Evolutionary conservation across 805 yeast species (phyloP).

Genomic region (Clavispora carvajalis): DNA sequence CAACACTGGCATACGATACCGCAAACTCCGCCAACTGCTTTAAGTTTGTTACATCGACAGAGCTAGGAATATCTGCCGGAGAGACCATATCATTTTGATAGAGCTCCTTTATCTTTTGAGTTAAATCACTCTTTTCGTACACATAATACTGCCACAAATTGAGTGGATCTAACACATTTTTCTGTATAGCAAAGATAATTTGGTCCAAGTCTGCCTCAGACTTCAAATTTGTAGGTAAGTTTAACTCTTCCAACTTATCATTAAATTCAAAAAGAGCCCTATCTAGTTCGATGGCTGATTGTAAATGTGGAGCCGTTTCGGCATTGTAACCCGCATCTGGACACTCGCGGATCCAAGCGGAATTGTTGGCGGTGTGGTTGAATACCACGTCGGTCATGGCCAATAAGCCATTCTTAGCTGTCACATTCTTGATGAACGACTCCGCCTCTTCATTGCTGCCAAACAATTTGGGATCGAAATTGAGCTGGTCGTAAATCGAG

Average conservation of each 20-base stretch:
- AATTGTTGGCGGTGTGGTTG: slow-evolving; percentile 92
- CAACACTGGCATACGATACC: slow-evolving; percentile 33
- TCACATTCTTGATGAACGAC: slow-evolving; percentile 44
- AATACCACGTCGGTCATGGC: slow-evolving; percentile 89
- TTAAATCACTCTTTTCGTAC: slow-evolving; percentile 46
- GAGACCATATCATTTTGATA: slow-evolving; percentile 26
- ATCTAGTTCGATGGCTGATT: slow-evolving; percentile 82
- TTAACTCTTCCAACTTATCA: slow-evolving; percentile 45
- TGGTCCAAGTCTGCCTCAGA: slow-evolving; percentile 49
- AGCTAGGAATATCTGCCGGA: slow-evolving; percentile 40
- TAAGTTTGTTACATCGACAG: slow-evolving; percentile 33
- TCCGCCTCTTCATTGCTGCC: slow-evolving; percentile 48
- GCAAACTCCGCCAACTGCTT: slow-evolving; percentile 47
- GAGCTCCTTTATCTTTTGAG: slow-evolving; percentile 31
- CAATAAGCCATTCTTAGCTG: slow-evolving; percentile 54
- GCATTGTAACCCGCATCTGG: slow-evolving; percentile 89
- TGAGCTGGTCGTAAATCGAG: slow-evolving; percentile 80
- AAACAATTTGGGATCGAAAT: slow-evolving; percentile 66
- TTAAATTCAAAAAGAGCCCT: slow-evolving; percentile 63
- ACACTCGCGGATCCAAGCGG: slow-evolving; percentile 76
- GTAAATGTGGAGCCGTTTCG: slow-evolving; percentile 84
- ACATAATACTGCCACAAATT: slow-evolving; percentile 88
- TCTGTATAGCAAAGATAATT: slow-evolving; percentile 63
- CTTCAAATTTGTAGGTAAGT: slow-evolving; percentile 55
- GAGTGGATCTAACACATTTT: slow-evolving; percentile 60